Conservation (phyloP, 2,329 filamentous ascomycete species). For the Verticillium albo-atrum region DNA sequence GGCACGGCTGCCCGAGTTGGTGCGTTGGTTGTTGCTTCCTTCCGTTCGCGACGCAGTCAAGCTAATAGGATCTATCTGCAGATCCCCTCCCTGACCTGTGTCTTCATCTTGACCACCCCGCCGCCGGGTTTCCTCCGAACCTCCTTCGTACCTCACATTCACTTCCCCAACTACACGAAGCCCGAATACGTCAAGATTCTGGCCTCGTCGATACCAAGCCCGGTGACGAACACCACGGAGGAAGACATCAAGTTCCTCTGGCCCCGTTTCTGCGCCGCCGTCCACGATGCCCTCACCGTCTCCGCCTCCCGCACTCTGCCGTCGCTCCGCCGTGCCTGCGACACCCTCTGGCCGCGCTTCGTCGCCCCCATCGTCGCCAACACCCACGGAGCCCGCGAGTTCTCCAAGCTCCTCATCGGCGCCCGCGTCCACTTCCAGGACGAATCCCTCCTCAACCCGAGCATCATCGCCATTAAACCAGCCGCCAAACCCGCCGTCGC, state of each 20-base stretch:
- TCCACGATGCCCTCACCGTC: constrained; percentile 82
- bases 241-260: constrained; percentile 65
- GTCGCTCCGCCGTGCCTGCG: constrained; percentile 64
- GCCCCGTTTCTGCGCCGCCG: constrained; percentile 74
- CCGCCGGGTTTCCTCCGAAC: constrained; percentile 65
- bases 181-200: constrained; percentile 75
- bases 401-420: constrained; percentile 74
- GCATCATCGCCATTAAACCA: constrained; percentile 39
- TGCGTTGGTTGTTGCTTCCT: constrained; percentile 34
- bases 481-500: background rate
- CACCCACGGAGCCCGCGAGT: constrained; percentile 73
- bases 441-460: constrained; percentile 64
- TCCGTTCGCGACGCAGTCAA: background rate
- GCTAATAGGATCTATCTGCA: constrained; percentile 26
- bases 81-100: constrained; percentile 72
- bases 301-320: constrained; percentile 76
- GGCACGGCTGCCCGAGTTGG: constrained; percentile 74
- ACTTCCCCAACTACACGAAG: constrained; percentile 82
- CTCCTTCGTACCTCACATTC: constrained; percentile 64
- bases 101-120: constrained; percentile 73
- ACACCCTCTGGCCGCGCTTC: constrained; percentile 81
- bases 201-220: constrained; percentile 41
- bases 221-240: constrained; percentile 44
- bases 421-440: constrained; percentile 67
- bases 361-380: constrained; percentile 70